Evolutionary conservation across 176 grass and related monocot genomes (phyloP).

Genomic region (Musa schizocarpa): DNA sequence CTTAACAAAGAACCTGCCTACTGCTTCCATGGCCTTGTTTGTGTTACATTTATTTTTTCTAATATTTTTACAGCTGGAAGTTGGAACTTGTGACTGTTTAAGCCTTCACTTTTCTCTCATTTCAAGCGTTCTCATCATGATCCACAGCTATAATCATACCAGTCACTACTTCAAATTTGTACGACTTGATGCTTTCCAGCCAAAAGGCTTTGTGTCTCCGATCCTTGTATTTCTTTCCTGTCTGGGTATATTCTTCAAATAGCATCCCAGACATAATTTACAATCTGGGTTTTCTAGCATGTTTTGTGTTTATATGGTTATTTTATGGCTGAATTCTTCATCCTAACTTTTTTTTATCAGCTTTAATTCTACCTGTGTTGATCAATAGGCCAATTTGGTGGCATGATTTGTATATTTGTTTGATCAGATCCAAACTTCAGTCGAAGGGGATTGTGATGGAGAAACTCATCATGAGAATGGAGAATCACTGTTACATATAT

Average conservation of each 20-base stretch:
- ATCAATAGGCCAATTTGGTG: constrained; percentile 3
- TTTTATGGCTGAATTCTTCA: neutral
- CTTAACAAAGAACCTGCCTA: too few relatives aligned
- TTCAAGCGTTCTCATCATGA: neutral
- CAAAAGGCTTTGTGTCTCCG: too few relatives aligned
- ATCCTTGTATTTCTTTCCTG: neutral
- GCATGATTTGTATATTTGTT: neutral
- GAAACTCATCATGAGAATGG: constrained; percentile 12
- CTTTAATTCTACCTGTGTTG: neutral
- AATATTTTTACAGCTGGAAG: neutral
- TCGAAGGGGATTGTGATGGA: neutral
- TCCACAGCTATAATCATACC: neutral
- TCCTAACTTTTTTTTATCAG: neutral
- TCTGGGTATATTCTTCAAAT: neutral
- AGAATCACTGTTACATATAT: neutral
- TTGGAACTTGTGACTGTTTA: neutral
- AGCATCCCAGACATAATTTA: neutral
- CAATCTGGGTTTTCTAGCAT: neutral
- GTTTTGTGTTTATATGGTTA: neutral
- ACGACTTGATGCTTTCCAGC: neutral
- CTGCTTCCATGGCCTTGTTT: too few relatives aligned
- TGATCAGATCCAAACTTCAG: neutral
- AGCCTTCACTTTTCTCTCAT: neutral
- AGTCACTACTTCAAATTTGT: neutral
- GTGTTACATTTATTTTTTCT: neutral